Percentiles rank a stretch among this genome's conserved stretches.
Evolutionary conservation across 495 filamentous ascomycete genomes (phyloP).

Genomic region (Cairneyella variabilis): DNA sequence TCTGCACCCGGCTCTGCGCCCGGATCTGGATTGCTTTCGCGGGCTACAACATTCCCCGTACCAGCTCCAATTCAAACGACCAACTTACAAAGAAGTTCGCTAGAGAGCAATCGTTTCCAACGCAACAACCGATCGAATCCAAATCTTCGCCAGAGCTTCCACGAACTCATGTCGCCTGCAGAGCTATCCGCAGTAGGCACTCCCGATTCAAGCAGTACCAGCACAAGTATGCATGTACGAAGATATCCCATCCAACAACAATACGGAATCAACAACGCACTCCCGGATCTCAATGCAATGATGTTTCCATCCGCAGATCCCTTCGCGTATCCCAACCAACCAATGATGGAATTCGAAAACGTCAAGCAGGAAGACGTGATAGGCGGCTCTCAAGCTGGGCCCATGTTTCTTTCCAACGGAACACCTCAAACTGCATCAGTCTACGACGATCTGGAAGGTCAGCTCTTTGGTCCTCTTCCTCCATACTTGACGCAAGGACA

Average conservation of each 20-base stretch:
- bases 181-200: conserved; percentile 22
- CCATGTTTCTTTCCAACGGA: conserved; percentile 25
- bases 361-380: conserved; percentile 29
- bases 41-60: conserved; percentile 29
- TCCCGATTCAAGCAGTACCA: conserved; percentile 17
- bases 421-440: conserved; percentile 3
- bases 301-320: conserved; percentile 93
- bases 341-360: conserved; percentile 55
- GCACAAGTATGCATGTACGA: conserved; percentile 5
- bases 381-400: conserved; percentile 20
- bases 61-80: conserved; percentile 12
- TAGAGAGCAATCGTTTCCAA: conserved; percentile 12
- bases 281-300: conserved; percentile 67
- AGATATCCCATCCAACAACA: conserved; percentile 7
- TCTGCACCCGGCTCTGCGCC: conserved; percentile 27
- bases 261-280: conserved; percentile 8
- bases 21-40: conserved; percentile 26
- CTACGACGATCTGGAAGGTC: conserved; percentile 50
- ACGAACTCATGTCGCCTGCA: conserved; percentile 17
- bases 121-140: conserved; percentile 22
- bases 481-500: conserved; percentile 39
- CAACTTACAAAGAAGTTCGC: conserved; percentile 9
- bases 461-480: conserved; percentile 50
- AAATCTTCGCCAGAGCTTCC: conserved; percentile 23
- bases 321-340: conserved; percentile 85